Evolutionary conservation across 495 filamentous ascomycete species (phyloP).

Genomic region (Talaromyces liani): DNA sequence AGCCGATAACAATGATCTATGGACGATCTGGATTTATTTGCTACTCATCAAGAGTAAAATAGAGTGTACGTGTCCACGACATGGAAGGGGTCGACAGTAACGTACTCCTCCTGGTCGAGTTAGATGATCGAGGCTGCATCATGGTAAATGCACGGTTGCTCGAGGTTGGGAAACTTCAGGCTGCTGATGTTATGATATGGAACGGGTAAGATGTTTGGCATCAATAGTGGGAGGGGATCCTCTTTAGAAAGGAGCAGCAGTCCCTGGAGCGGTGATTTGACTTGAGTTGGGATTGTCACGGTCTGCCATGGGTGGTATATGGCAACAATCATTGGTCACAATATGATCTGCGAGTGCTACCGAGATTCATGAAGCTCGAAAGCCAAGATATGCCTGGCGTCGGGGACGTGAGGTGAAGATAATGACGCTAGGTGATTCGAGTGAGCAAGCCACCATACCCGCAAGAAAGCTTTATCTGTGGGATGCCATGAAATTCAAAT

Average conservation of each 20-base stretch:
- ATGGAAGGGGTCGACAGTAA: not conserved
- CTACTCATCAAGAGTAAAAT: not conserved
- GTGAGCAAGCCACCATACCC: not conserved
- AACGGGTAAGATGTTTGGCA: not conserved
- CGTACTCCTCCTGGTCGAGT: not conserved
- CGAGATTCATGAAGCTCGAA: not conserved
- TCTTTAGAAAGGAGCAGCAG: not conserved
- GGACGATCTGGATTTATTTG: not conserved
- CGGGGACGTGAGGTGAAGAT: not conserved
- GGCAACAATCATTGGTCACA: not conserved
- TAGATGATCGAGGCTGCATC: too few species aligned
- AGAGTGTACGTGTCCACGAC: not conserved
- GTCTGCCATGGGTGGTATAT: not conserved
- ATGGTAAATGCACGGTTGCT: not conserved
- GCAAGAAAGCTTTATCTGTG: not conserved
- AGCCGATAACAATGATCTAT: not conserved
- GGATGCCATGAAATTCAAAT: not conserved
- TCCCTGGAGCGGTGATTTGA: not conserved
- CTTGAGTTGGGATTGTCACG: not conserved
- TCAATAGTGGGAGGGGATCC: not conserved
- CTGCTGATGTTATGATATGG: not conserved
- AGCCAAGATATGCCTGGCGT: not conserved
- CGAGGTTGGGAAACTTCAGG: not conserved
- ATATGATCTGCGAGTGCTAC: not conserved
- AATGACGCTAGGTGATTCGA: not conserved